Evolutionary conservation across 176 grass and related monocot species (phyloP).

Genomic region (Oryza coarctata): DNA sequence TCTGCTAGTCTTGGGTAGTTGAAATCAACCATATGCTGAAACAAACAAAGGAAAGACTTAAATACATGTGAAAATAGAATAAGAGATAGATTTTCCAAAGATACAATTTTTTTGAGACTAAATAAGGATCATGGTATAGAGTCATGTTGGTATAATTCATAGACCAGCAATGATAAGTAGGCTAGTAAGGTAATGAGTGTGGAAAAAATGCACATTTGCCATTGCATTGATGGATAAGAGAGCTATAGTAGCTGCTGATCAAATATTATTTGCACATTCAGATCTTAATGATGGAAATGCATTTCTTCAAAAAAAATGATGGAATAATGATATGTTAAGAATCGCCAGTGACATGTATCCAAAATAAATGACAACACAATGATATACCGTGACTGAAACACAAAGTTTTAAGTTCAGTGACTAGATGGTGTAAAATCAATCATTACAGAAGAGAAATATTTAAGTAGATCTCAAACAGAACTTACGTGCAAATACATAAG

Average conservation of each 20-base stretch:
- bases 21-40: slow-evolving; percentile 78
- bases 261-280: background rate
- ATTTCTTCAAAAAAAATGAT: background rate
- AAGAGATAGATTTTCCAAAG: background rate
- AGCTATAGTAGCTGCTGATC: background rate
- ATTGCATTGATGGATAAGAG: background rate
- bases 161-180: background rate
- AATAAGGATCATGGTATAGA: background rate
- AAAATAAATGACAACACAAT: background rate
- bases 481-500: background rate
- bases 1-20: slow-evolving; percentile 72
- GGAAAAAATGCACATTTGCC: background rate
- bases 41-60: background rate
- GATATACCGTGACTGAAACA: background rate
- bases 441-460: background rate
- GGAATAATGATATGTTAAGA: background rate
- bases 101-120: background rate
- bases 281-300: slow-evolving; percentile 5
- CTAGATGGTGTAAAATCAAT: slow-evolving; percentile 2
- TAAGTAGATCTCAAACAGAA: background rate
- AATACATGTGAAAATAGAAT: background rate
- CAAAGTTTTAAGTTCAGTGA: background rate
- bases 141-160: slow-evolving; percentile 1
- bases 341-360: background rate
- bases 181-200: background rate